A percentile compares a stretch with the other conserved stretches of the same genome.
Conservation (phyloP, 1,139 yeast genomes). For the Wickerhamiella pararugosa region DNA sequence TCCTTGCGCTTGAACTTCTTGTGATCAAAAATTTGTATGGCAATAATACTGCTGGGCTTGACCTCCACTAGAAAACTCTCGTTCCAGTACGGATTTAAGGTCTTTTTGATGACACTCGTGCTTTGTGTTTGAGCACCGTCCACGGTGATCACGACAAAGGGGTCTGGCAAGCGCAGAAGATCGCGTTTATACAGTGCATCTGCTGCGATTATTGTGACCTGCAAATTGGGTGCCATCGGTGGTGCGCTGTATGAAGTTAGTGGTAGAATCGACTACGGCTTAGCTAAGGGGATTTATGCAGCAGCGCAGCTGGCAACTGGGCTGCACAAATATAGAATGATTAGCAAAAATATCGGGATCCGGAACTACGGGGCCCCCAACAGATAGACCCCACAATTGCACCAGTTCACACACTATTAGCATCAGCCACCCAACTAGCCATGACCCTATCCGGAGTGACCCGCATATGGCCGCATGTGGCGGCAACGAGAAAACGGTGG, state of each 20-base stretch:
- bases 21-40: constrained; percentile 91
- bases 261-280: neutral
- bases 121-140: constrained; percentile 96
- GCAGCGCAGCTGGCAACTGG: neutral
- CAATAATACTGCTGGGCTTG: constrained; percentile 70
- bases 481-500: too few species aligned
- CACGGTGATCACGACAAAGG: constrained; percentile 91
- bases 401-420: too few species aligned
- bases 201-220: constrained; percentile 74
- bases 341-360: too few species aligned
- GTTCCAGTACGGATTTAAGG: constrained; percentile 96
- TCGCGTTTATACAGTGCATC: constrained; percentile 92
- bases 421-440: too few species aligned
- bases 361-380: too few species aligned
- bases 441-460: too few species aligned
- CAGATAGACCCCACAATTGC: too few species aligned
- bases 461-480: too few species aligned
- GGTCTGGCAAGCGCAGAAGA: constrained; percentile 79
- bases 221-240: constrained; percentile 13
- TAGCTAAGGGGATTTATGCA: neutral
- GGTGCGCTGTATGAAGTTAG: neutral
- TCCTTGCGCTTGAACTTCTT: constrained; percentile 95
- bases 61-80: constrained; percentile 72
- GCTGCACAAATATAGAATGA: too few species aligned
- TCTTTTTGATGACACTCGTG: constrained; percentile 84